Base-by-base conservation (phyloP, 768 basidiomycete genomes). In the Leccinum incarnatum region DNA sequence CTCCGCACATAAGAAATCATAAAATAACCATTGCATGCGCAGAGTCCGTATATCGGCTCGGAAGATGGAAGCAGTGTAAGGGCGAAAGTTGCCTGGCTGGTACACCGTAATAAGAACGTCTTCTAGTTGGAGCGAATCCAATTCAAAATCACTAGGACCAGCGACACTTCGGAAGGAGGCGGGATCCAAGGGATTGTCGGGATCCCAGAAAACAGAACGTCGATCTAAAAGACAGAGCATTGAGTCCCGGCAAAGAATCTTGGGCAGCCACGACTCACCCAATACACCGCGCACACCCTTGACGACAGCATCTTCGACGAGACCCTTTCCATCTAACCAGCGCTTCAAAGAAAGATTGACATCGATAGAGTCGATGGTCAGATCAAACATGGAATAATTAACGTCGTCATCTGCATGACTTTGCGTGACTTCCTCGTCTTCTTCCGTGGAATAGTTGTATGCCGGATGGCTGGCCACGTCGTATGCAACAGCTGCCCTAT, bases 291-390 rank as follows among this genome's bases (percentile, higher is more conserved):
- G 85, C 4, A 98, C 96, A 52, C 97, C 97, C 69, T 90, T 92
- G 59, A 99, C 81, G 27, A 90, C 91, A 3, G 95, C 96, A 68
- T 94, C 89, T 65, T 92, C 86, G 6, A 99, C 79, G 19, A 99
- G 76, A 0, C 97, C 97, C 71, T 94, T 97, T 2, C 97, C 96
- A 70, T 97, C 94, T 56, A 98, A 77, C 97, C 97, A 99, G 55
- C 88, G 81, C 74, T 87, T 84, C 7, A 99, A 77, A 32, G 93
- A 96, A 14, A 99, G 78, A 0, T 93, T 94, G 15, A 99, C 95
- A 62, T 98, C 97, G 51, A 99, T 89, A 25, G 94, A 93, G 68
- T 97, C 96, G 15, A 99, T 84, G 61, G 85, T 93, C 60, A 99
- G 73, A 72, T 98, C 95, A 65, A 96, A 98, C 83, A 92, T 89